These are phyloP conservation scores for Mortierella polycephala DNA, from an alignment of 371 early-diverging fungal genomes.

Conservation along the genomic window DNA sequence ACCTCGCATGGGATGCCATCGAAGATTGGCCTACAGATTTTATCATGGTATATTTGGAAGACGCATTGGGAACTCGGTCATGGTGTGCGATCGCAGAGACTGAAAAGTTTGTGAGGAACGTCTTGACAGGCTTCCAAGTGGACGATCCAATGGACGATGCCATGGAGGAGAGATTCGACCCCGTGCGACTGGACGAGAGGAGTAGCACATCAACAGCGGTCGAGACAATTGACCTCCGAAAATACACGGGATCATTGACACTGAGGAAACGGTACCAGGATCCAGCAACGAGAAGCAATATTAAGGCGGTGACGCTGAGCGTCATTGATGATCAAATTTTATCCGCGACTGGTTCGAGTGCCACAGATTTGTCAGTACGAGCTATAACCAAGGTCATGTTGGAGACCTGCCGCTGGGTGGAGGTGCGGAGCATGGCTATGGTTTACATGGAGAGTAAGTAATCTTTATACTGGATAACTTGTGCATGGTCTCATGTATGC, in stretches of 20 bases:
- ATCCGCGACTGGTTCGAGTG: constrained; percentile 21
- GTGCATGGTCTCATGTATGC: not conserved
- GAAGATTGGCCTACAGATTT: constrained; percentile 54
- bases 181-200: constrained; percentile 45
- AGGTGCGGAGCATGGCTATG: constrained; percentile 49
- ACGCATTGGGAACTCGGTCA: constrained; percentile 46
- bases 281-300: constrained; percentile 21
- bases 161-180: constrained; percentile 33
- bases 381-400: constrained; percentile 52
- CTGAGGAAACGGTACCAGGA: constrained; percentile 32
- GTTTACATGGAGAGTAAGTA: constrained; percentile 51
- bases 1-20: constrained; percentile 45
- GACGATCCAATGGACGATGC: constrained; percentile 17
- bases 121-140: constrained; percentile 40
- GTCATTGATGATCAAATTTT: constrained; percentile 45
- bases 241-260: constrained; percentile 27
- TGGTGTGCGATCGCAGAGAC: constrained; percentile 51
- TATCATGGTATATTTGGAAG: constrained; percentile 53
- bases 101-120: constrained; percentile 37
- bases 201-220: constrained; percentile 32
- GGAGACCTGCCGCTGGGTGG: constrained; percentile 51
- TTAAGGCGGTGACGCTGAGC: constrained; percentile 33
- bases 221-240: constrained; percentile 36
- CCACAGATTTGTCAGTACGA: constrained; percentile 33
- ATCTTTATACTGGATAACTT: no score